Base-by-base conservation (phyloP, 2,329 filamentous ascomycete species). In the Trichoderma atrobrunneum region DNA sequence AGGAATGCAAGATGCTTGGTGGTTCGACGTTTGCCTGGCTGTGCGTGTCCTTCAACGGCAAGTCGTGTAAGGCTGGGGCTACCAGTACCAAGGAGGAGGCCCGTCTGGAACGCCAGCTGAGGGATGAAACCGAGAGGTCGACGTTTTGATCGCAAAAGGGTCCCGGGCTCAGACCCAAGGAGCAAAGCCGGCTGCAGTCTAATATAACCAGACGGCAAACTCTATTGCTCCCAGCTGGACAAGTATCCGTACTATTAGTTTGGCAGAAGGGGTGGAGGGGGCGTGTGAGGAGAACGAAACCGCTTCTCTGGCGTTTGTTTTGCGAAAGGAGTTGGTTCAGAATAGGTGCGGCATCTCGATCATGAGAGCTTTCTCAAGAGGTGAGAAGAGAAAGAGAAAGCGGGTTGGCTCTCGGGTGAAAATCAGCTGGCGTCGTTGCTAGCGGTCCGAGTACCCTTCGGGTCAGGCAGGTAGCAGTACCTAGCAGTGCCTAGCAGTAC, bases 81-180 rank as follows among this genome's bases (percentile, higher is more conserved):
- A 30, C 57, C 32, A 51, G n/a, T 21, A 30, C 57, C 32, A 51
- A 51, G 43, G 28, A 34, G n/a, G 30, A 21, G 57, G 28, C n/a
- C 24, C 57, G 57, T 60, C 57, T 59, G 36, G 36, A 59, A 48
- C 54, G 54, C 28, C 18, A 28, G 48, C 24, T 18, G 60, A 43
- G n/a, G 14, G 60, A 59, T 65, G 59, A 73, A 73, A 72, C 36
- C 60, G 71, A 36, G 56, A 69, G 60, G 48, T 34, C 32, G 70
- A 73, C 68, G 74, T 75, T 75, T 74, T 76, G 75, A 74, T 75
- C 78, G 76, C 77, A 74, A 74, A 70, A 74, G 78, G 76, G 76
- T 76, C 77, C 78, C 76, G 75, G 75, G 74, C 21, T n/a, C 36
- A 32, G 57, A 7, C 8, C 18, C 18, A 30, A 64, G 71, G 68